These are phyloP conservation scores for Arachnopeziza araneosa DNA, from an alignment of 2,329 filamentous ascomycete genomes.

Conservation along the genomic window DNA sequence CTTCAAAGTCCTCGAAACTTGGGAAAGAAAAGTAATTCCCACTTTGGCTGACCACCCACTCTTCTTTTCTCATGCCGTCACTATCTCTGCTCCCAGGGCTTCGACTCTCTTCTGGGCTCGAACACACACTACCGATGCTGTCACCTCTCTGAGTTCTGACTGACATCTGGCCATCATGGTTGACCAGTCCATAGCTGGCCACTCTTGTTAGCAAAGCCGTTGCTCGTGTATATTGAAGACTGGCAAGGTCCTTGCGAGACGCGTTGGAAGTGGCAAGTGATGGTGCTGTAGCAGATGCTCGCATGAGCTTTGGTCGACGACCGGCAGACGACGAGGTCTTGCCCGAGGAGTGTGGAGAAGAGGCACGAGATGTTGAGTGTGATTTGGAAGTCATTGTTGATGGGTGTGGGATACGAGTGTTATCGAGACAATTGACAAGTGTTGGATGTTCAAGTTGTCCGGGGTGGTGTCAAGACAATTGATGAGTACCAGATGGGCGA, in stretches of 20 bases:
- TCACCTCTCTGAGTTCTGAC: conserved; percentile 15
- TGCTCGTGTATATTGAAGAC: conserved; percentile 44
- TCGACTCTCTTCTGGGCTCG: conserved; percentile 15
- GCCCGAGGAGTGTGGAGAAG: background rate
- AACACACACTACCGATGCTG: conserved; percentile 19
- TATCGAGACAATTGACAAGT: background rate
- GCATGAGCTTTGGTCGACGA: conserved; percentile 47
- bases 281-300: conserved; percentile 51
- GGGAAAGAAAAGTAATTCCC: conserved; percentile 69
- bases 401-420: background rate
- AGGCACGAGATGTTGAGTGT: conserved; percentile 28
- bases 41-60: conserved; percentile 16
- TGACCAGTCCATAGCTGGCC: conserved; percentile 43
- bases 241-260: conserved; percentile 45
- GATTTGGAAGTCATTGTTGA: background rate
- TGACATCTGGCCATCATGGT: conserved; percentile 2
- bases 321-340: background rate
- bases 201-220: conserved; percentile 51
- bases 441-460: background rate
- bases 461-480: background rate
- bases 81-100: conserved; percentile 7
- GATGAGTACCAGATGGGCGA: background rate
- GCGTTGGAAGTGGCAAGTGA: conserved; percentile 52
- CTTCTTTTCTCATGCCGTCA: background rate
- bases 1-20: conserved; percentile 63